phyloP scores from a whole-genome alignment of 2,329 filamentous ascomycete genomes.

The Claviceps spartinae region DNA sequence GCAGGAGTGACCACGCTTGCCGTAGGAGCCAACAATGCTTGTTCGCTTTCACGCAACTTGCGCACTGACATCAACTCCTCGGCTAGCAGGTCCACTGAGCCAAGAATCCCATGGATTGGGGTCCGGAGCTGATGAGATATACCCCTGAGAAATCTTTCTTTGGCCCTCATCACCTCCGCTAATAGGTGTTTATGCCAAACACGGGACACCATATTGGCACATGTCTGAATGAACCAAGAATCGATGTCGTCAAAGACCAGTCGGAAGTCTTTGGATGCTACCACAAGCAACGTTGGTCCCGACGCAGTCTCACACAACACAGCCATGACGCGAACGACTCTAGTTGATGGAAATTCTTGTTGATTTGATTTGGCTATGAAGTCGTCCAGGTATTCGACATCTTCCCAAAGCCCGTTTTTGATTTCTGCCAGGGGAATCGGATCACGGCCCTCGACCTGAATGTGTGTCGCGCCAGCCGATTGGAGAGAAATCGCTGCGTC shows the following conservation, averaged over 20 bases:
- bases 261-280: conserved; percentile 27
- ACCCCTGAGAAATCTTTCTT: conserved; percentile 32
- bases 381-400: conserved; percentile 24
- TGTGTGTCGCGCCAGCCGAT: conserved; percentile 7
- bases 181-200: conserved; percentile 24
- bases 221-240: conserved; percentile 28
- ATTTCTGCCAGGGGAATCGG: conserved; percentile 16
- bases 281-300: conserved; percentile 20
- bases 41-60: background rate
- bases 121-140: conserved; percentile 31
- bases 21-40: background rate
- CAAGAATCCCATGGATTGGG: conserved; percentile 32
- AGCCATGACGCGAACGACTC: conserved; percentile 23
- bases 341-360: conserved; percentile 13
- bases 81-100: conserved; percentile 22
- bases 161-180: conserved; percentile 24
- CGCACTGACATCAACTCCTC: conserved; percentile 18
- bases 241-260: conserved; percentile 33
- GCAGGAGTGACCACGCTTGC: background rate
- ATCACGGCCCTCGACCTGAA: conserved; percentile 12
- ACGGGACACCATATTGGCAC: conserved; percentile 23
- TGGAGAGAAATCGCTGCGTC: background rate
- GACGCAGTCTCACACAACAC: conserved; percentile 20
- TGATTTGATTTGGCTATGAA: conserved; percentile 24
- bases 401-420: conserved; percentile 30